Conservation (phyloP, 1,139 yeast species). For the Hansenula lynferdii region DNA sequence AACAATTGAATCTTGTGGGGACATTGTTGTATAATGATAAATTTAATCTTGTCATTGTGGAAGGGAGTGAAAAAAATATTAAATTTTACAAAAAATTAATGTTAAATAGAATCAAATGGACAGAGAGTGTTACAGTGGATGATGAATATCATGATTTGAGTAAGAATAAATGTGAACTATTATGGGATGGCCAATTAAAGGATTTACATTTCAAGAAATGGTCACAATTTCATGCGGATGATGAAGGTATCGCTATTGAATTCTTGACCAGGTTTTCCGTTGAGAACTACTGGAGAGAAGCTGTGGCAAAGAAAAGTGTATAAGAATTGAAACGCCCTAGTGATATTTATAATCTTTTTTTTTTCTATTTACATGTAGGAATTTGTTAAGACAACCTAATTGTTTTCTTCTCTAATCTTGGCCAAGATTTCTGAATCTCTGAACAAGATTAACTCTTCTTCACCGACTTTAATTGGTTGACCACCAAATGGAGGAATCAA, state of each 20-base stretch:
- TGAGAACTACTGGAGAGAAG: constrained; percentile 62
- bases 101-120: constrained; percentile 67
- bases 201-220: constrained; percentile 55
- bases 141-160: constrained; percentile 32
- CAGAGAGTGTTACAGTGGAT: constrained; percentile 31
- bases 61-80: constrained; percentile 63
- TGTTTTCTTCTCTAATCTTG: constrained; percentile 44
- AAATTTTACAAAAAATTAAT: constrained; percentile 60
- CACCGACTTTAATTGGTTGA: constrained; percentile 81
- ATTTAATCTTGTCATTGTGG: constrained; percentile 60
- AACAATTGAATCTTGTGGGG: constrained; percentile 65
- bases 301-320: constrained; percentile 24
- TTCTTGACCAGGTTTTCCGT: constrained; percentile 45
- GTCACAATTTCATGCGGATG: constrained; percentile 29
- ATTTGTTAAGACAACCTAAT: neutral
- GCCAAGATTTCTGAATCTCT: constrained; percentile 95
- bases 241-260: constrained; percentile 50
- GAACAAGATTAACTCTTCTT: constrained; percentile 68
- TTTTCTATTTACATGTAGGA: constrained; percentile 3
- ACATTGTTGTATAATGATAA: constrained; percentile 35
- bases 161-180: constrained; percentile 44
- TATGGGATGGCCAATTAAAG: constrained; percentile 76
- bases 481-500: constrained; percentile 92
- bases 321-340: neutral
- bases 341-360: neutral